A percentile compares a stretch with the other conserved stretches of the same genome.
Conservation (phyloP, 495 filamentous ascomycete species). For the Annulohypoxylon bovei region DNA sequence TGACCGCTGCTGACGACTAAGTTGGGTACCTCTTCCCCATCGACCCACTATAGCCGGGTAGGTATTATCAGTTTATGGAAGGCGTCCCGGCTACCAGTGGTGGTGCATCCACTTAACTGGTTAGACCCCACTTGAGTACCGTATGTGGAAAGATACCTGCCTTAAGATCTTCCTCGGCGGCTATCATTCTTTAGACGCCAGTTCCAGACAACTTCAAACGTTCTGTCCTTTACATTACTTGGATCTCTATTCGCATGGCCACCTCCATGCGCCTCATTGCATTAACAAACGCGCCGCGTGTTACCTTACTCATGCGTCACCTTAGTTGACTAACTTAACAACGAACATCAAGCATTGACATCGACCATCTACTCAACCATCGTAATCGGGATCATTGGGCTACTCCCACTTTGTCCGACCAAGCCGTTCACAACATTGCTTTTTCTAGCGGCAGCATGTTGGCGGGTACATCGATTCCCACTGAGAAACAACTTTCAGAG, state of each 20-base stretch:
- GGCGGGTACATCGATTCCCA: conserved; percentile 13
- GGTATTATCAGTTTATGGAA: conserved; percentile 10
- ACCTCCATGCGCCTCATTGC: conserved; percentile 31
- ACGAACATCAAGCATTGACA: not conserved
- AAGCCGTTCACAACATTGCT: conserved; percentile 14
- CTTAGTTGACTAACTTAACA: conserved; percentile 18
- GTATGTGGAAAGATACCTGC: conserved; percentile 9
- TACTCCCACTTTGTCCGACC: conserved; percentile 15
- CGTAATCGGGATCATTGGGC: conserved; percentile 19
- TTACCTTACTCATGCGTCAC: conserved; percentile 38
- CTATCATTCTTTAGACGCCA: conserved; percentile 37
- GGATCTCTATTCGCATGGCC: conserved; percentile 31
- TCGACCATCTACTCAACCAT: too few relatives aligned
- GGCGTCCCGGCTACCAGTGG: conserved; percentile 9
- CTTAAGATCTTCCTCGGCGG: conserved; percentile 30
- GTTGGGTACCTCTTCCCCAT: not conserved
- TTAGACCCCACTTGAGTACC: conserved; percentile 6
- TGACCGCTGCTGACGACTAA: conserved; percentile 15
- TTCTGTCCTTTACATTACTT: not conserved
- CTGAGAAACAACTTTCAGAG: conserved; percentile 10
- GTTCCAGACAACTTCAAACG: conserved; percentile 21
- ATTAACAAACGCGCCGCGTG: conserved; percentile 43
- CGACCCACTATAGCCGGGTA: conserved; percentile 1
- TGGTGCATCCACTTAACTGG: not conserved
- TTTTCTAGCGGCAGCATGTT: conserved; percentile 41